Percentiles rank a stretch among this genome's conserved stretches.
These are phyloP conservation scores for Dittrichia graveolens DNA, from an alignment of 129 eudicot species.

Conservation along the genomic window DNA sequence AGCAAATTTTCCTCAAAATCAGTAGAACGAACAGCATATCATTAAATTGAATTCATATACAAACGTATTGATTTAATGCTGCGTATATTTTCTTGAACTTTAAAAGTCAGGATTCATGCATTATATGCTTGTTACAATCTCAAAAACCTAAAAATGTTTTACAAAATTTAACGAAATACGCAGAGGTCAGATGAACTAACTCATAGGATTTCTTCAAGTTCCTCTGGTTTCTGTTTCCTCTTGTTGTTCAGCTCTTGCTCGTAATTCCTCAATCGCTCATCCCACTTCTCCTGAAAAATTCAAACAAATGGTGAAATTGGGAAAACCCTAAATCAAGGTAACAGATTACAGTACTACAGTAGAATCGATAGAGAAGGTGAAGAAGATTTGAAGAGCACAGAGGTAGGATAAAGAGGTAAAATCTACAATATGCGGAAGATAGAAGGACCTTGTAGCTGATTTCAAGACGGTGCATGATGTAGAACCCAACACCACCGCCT, in stretches of 20 bases:
- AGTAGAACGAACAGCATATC: not conserved
- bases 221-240: slow-evolving; percentile 44
- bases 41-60: slow-evolving; percentile 12
- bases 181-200: slow-evolving; percentile 14
- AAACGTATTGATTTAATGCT: not conserved
- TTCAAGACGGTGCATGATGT: slow-evolving; percentile 87
- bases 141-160: slow-evolving; percentile 11
- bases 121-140: not conserved
- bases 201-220: slow-evolving; percentile 38
- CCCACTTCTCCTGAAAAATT: slow-evolving; percentile 76
- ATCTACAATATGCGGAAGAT: not conserved
- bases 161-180: slow-evolving; percentile 4
- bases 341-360: not conserved
- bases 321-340: not conserved
- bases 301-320: not conserved
- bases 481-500: slow-evolving; percentile 83
- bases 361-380: not conserved
- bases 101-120: not conserved
- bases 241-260: slow-evolving; percentile 65
- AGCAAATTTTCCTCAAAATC: not conserved
- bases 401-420: not conserved
- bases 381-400: not conserved
- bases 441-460: slow-evolving; percentile 66
- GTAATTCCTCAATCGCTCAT: slow-evolving; percentile 83
- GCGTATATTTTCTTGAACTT: slow-evolving; percentile 13